phyloP scores from a whole-genome alignment of 2,329 filamentous ascomycete species.

The Aspergillus sp. region DNA sequence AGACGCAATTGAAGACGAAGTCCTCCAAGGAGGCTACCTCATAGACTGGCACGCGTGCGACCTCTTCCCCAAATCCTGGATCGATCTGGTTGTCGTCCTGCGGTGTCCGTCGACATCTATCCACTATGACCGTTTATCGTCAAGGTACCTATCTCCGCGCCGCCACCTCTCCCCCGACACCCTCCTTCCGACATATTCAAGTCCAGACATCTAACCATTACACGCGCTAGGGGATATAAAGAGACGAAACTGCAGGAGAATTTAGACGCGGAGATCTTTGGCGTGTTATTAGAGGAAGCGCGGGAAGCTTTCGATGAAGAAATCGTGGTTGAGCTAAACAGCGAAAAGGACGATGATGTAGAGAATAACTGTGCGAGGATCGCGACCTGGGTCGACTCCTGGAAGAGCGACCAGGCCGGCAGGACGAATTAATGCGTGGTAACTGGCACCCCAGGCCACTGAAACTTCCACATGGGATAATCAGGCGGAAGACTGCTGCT shows the following conservation, averaged over 20 bases:
- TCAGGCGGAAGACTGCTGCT: conserved; percentile 26
- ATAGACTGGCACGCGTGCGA: conserved; percentile 99
- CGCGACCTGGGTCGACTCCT: conserved; percentile 75
- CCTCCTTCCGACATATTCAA: neutral
- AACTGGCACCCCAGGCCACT: neutral
- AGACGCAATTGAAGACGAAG: conserved; percentile 81
- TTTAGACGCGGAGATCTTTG: conserved; percentile 95
- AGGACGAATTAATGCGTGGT: conserved; percentile 22
- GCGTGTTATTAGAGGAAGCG: conserved; percentile 87
- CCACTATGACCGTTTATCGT: conserved; percentile 78
- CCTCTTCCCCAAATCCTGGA: conserved; percentile 86
- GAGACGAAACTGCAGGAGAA: conserved; percentile 93
- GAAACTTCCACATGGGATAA: neutral
- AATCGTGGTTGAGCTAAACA: conserved; percentile 84
- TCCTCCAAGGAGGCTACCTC: conserved; percentile 75
- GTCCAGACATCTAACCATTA: conserved; percentile 2
- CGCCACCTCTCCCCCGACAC: neutral
- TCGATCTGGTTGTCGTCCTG: conserved; percentile 91
- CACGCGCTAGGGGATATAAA: conserved; percentile 64
- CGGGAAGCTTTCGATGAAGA: conserved; percentile 80
- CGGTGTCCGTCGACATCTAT: conserved; percentile 71
- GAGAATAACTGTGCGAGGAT: conserved; percentile 85
- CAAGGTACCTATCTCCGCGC: conserved; percentile 51
- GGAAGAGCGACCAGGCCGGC: conserved; percentile 59
- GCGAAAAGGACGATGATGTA: conserved; percentile 78